Percentiles rank a stretch among this genome's conserved stretches.
phyloP scores from a whole-genome alignment of 805 yeast genomes.

The Candida peoriensis region DNA sequence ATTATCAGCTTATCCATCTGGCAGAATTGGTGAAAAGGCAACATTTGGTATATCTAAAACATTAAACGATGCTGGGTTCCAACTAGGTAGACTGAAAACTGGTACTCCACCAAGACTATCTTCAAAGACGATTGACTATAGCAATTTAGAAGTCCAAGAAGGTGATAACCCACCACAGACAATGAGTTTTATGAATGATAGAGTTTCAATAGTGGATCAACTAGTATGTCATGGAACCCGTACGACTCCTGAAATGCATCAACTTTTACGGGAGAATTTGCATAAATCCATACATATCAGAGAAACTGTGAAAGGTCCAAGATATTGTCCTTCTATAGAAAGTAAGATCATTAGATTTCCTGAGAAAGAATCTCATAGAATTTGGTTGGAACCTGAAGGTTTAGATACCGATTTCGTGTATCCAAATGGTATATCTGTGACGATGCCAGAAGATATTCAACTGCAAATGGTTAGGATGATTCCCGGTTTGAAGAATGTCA shows the following conservation, averaged over 20 bases:
- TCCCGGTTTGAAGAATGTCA: constrained; percentile 83
- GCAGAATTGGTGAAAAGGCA: constrained; percentile 89
- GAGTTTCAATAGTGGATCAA: constrained; percentile 56
- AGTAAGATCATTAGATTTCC: constrained; percentile 79
- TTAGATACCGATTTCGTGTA: constrained; percentile 80
- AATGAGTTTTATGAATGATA: constrained; percentile 78
- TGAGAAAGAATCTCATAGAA: constrained; percentile 68
- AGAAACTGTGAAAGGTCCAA: constrained; percentile 92
- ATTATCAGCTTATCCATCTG: constrained; percentile 72
- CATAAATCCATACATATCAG: constrained; percentile 84
- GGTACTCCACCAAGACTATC: constrained; percentile 95
- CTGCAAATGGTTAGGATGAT: constrained; percentile 65
- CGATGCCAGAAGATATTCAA: constrained; percentile 95
- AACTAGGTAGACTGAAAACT: constrained; percentile 85
- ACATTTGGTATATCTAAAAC: constrained; percentile 86
- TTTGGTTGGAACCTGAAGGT: constrained; percentile 98
- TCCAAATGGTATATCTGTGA: constrained; percentile 94
- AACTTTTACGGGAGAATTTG: constrained; percentile 61
- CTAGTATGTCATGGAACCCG: constrained; percentile 69
- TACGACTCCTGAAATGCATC: constrained; percentile 74
- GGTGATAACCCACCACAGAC: constrained; percentile 87
- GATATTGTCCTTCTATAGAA: constrained; percentile 97
- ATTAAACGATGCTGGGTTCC: constrained; percentile 68
- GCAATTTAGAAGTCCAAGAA: constrained; percentile 56
- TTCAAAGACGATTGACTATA: constrained; percentile 63